Base-by-base conservation (phyloP, 768 basidiomycete genomes). In the Leccinum incarnatum region DNA sequence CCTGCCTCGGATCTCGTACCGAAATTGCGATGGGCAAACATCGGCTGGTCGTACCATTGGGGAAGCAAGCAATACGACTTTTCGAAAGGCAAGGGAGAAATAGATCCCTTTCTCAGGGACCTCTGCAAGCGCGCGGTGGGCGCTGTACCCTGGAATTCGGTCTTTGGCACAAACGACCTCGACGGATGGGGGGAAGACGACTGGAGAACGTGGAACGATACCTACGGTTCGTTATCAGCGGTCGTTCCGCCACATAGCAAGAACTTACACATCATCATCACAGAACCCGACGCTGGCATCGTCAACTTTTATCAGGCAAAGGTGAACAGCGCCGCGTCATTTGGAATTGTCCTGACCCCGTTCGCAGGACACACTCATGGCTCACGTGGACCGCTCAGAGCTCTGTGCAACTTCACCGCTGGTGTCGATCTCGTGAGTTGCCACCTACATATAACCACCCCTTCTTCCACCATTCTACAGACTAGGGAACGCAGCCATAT, bases 1-100 rank as follows among this genome's bases (percentile, higher is more conserved):
- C 70, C 72, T 3, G 75, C 83, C 2, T 82, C 82, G 1, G 74
- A 81, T 27, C 81, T 98, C 14, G 65, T 95, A 15, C 78, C 77
- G 5, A 95, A 91, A 70, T 71, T 99, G 51, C 83, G 96, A 51
- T 99, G 96, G 96, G 89, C 93, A 2, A 98, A 96, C 66, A 89
- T 99, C 51, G 96, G 96, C 10, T 91, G 91, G 86, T 91, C 83
- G 54, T 99, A 99, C 73, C 93, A 98, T 76, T 98, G 96, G 96
- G 91, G 92, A 3, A 91, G 86, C 29, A 99, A 98, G 67, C 87
- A 91, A 58, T 99, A 99, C 69, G 93, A 97, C 67, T 95, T 97
- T 64, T 81, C 84, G 1, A 85, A 81, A 54, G 83, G 84, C 2
- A 84, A 82, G 57, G 87, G 83, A 0, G 77, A 78, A 0, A 84